Base-by-base conservation (phyloP, 2,329 filamentous ascomycete genomes). In the Pseudogymnoascus sp. region DNA sequence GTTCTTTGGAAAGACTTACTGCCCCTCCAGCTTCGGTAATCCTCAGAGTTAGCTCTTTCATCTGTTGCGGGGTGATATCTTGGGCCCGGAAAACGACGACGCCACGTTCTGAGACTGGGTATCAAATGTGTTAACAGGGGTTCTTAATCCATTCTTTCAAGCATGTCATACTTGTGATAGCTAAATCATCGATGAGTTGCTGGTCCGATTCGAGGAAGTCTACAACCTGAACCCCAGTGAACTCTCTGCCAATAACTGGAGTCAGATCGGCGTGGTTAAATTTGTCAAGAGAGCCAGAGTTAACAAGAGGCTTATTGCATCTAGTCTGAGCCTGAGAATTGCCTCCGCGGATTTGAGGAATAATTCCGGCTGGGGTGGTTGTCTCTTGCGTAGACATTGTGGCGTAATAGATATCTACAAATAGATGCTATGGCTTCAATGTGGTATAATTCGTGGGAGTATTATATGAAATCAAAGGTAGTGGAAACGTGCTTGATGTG, bases 141-240 rank as follows among this genome's bases (percentile, higher is more conserved):
- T 11, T n/a, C 8, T 5, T 18, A 16, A 2, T 12, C 4, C 11
- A 30, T 11, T 50, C 5, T 11, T 30, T 6, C 2, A 30, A 16
- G 14, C 9, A 6, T 30, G 43, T 4, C 73, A 25, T 77, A 66
- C 81, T 75, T 64, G 60, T 69, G 16, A 70, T 61, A 11, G 68
- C 87, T 0, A 90, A 75, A 66, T 89, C 87, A 1, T 83, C 79
- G 28, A 89, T 70, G 20, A 87, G 74, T 38, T 84, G 43, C 14
- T 66, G 62, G 0, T 83, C 77, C 0, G 82, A 81, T 28, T 82
- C 75, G 4, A 90, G 75, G 64, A 81, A 80, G 2, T 89, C 85
- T 6, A 79, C 79, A 0, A 88, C 75, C 63, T 86, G 81, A 22
- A 81, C 75, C 9, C 77, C 77, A 11, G 79, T 74, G 64, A 80